Base-by-base conservation (phyloP, 257 asterid species). In the Jacaranda mimosifolia region DNA sequence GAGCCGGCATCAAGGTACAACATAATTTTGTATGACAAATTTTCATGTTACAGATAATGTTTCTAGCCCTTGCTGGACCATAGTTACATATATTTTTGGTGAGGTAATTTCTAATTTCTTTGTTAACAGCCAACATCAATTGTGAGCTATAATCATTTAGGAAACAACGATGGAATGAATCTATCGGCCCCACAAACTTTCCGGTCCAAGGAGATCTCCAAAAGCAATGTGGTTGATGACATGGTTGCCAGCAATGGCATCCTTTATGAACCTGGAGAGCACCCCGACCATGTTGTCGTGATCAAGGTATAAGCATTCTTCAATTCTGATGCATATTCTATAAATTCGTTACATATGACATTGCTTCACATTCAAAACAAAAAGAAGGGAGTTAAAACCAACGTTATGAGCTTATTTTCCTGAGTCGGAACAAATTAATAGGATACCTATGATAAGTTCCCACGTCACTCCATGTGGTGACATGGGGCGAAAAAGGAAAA, bases 171-270 rank as follows among this genome's bases (percentile, higher is more conserved):
- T 1, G 99, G 99, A 12, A 91, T 96, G 98, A 96, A 96, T 72
- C 90, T 96, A 3, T 93, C 98, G 0, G 99, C 99, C 26, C 98
- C 98, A 12, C 98, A 96, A 76, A 96, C 99, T 9, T 96, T 93
- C 88, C 90, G 99, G 14, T 96, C 99, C 32, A 96, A 96, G 80
- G 99, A 96, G 92, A 96, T 96, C 69, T 96, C 99, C 0, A 96
- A 96, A 76, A 96, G 99, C 83, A 96, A 96, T 64, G 99, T 96
- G 60, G 99, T 96, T 14, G 99, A 96, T 72, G 99, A 96, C 84
- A 93, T 96, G 99, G 99, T 96, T 64, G 96, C 99, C 39, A 96
- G 99, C 87, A 96, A 96, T 42, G 94, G 90, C 71, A 96, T 96
- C 53, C 98, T 96, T 13, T 96, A 73, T 10, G 98, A 89, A 74